Conservation (phyloP, 768 basidiomycete species). For the Phanerochaete sordida region DNA sequence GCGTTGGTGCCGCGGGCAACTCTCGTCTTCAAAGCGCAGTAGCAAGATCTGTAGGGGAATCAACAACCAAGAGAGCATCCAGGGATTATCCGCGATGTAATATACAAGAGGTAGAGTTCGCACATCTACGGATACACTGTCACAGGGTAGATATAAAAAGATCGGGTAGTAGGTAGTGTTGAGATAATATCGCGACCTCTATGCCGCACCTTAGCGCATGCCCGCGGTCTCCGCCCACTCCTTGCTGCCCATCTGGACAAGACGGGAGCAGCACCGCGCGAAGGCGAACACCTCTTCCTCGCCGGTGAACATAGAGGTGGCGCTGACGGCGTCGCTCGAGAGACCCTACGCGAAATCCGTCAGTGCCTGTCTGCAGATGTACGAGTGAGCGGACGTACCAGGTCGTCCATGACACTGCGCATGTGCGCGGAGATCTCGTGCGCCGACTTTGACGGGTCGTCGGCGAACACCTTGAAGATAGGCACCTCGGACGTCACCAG, state of each 20-base stretch:
- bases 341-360: conserved; percentile 54
- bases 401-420: conserved; percentile 92
- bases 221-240: conserved; percentile 68
- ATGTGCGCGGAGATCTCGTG: conserved; percentile 73
- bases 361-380: conserved; percentile 8
- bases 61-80: not conserved
- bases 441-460: conserved; percentile 42
- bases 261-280: conserved; percentile 84
- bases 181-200: not conserved
- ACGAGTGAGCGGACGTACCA: conserved; percentile 48
- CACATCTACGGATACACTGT: not conserved
- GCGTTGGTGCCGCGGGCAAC: no score
- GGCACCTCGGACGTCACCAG: conserved; percentile 93
- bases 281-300: conserved; percentile 98
- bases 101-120: not conserved
- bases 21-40: no score
- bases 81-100: not conserved
- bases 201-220: conserved; percentile 8
- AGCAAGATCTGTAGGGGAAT: not conserved
- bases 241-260: conserved; percentile 87
- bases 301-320: conserved; percentile 88
- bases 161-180: not conserved
- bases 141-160: not conserved
- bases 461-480: conserved; percentile 86
- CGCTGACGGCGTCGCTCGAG: conserved; percentile 68